Conservation (phyloP, 2,329 filamentous ascomycete species). For the Aureobasidium sp. region DNA sequence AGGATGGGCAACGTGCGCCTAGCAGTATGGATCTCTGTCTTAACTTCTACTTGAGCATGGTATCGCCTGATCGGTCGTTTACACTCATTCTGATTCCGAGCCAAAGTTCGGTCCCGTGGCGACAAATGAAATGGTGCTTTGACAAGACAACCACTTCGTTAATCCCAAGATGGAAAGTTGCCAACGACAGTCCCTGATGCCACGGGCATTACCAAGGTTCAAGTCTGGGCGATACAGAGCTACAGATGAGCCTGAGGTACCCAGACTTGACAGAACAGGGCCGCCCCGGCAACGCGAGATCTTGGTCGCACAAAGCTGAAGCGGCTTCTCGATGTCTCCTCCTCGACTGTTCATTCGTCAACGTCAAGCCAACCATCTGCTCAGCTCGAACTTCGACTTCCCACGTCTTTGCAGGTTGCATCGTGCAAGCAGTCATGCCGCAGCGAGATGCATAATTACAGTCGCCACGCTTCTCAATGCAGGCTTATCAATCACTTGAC, state of each 20-base stretch:
- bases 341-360: neutral
- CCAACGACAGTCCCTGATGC: neutral
- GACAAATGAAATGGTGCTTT: neutral
- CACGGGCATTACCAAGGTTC: neutral
- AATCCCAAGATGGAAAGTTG: neutral
- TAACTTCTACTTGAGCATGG: no score
- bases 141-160: neutral
- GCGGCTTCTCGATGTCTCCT: neutral
- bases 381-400: neutral
- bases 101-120: no score
- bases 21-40: no score
- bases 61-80: no score
- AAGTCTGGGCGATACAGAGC: neutral
- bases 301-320: neutral
- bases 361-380: neutral
- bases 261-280: neutral
- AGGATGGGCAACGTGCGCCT: no score
- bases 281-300: neutral
- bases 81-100: no score
- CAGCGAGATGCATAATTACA: neutral
- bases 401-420: neutral
- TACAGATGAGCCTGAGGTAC: neutral
- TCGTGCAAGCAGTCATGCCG: neutral
- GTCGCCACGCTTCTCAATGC: neutral
- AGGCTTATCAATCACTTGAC: constrained; percentile 1